Base-by-base conservation (phyloP, 208 protist species). In the Lotmaria passim region DNA sequence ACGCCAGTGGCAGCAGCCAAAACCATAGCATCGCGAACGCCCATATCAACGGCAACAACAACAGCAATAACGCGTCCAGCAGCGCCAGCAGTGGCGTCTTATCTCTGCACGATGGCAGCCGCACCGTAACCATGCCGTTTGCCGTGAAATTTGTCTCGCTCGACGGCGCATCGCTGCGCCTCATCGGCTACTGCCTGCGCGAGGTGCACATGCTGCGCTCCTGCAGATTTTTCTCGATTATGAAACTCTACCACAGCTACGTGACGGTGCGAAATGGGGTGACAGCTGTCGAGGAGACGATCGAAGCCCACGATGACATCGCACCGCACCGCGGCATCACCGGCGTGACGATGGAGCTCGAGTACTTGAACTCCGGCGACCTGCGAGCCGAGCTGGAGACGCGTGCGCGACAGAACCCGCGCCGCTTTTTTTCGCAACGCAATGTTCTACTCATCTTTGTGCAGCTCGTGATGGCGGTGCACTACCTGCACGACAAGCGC, bases 341-440 rank as follows among this genome's bases (percentile, higher is more conserved):
- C 0, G 65, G 23, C 21, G 53, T 71, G n/a, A 71, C 85, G 14
- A 73, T 96, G 30, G 79, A 93, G 43, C 75, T 93, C 67, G 88
- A 93, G 52, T 94, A 82, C 67, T 73, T 85, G 19, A 85, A 95
- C 69, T 87, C 86, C 7, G 90, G 90, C 23, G 90, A 95, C 67
- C 76, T 95, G 2, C 73, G 78, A n/a, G 63, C 84, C 24, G 74
- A 94, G 53, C 87, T 94, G 51, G 79, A 83, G 63, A 79, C 48
- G 15, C 79, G 84, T 4, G 60, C 70, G 11, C 58, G 57, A 2
- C 65, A 71, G 26, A 47, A 55, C 14, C 72, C 62, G 34, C 67
- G 78, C 24, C 50, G 59, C n/a, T 69, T 57, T 6, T 93, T 93
- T 61, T 31, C 47, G 2, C 78, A 95, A 53, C 82, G 89, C 58